phyloP scores from a whole-genome alignment of 2,329 filamentous ascomycete genomes.

The Pezicula neosporulosa region DNA sequence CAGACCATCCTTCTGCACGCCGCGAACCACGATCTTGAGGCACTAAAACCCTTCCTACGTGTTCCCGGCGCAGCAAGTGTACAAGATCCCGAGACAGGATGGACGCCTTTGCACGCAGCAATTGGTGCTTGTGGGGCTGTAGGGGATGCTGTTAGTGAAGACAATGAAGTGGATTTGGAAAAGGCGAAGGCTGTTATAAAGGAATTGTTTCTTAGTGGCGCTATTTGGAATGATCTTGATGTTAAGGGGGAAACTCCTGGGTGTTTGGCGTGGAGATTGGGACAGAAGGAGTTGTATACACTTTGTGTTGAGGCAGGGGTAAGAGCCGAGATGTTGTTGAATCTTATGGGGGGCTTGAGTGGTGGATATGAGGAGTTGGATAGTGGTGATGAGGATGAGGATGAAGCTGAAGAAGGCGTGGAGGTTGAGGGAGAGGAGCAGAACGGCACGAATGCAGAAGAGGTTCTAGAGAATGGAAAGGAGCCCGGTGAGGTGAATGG shows the following conservation, averaged over 20 bases:
- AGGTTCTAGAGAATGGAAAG: background rate
- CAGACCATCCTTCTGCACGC: constrained; percentile 65
- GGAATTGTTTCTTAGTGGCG: constrained; percentile 80
- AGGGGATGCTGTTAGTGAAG: constrained; percentile 31
- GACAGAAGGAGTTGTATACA: constrained; percentile 69
- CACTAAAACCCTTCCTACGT: constrained; percentile 27
- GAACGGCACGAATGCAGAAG: constrained; percentile 21
- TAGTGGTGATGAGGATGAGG: constrained; percentile 42
- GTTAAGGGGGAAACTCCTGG: constrained; percentile 84
- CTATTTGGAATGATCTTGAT: constrained; percentile 97
- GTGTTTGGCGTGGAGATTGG: constrained; percentile 73
- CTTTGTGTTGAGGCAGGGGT: constrained; percentile 87
- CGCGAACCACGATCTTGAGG: constrained; percentile 50
- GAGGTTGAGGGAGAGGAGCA: constrained; percentile 22
- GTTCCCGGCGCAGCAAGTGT: constrained; percentile 58
- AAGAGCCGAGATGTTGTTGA: constrained; percentile 82
- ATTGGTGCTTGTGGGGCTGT: constrained; percentile 66
- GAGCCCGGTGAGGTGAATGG: constrained; percentile 18
- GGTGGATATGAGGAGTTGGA: constrained; percentile 76
- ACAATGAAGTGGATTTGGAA: constrained; percentile 39
- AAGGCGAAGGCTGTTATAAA: constrained; percentile 65
- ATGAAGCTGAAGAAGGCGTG: constrained; percentile 34
- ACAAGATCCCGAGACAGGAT: constrained; percentile 81
- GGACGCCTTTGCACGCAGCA: constrained; percentile 84
- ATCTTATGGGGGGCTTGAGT: constrained; percentile 73